Conservation (phyloP, 2,329 filamentous ascomycete genomes). For the Xylaria sp. region DNA sequence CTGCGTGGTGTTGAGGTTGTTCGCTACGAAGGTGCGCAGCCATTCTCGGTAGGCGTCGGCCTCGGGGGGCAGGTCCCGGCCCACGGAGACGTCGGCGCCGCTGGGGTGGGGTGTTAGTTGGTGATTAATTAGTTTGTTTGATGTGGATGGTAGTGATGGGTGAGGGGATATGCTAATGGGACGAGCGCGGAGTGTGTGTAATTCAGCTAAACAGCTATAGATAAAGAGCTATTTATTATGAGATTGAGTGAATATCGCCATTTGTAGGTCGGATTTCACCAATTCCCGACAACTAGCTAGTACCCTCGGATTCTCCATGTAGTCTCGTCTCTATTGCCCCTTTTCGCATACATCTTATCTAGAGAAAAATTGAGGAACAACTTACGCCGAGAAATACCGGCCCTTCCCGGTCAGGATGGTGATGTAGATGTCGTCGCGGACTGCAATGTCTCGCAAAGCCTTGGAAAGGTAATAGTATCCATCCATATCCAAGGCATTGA, state of each 20-base stretch:
- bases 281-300: no score
- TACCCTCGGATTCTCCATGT: not conserved
- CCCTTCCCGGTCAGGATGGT: conserved; percentile 88
- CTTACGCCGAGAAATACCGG: conserved; percentile 88
- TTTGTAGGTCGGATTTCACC: not conserved
- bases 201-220: no score
- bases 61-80: conserved; percentile 9
- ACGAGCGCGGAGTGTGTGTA: not conserved
- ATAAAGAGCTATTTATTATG: no score
- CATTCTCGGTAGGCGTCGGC: conserved; percentile 62
- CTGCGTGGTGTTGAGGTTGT: conserved; percentile 90
- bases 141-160: not conserved
- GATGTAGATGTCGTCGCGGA: conserved; percentile 81
- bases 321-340: not conserved
- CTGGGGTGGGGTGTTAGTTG: conserved; percentile 23
- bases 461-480: conserved; percentile 83
- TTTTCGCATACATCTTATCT: not conserved
- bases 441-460: conserved; percentile 80
- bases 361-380: conserved; percentile 26
- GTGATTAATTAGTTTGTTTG: not conserved
- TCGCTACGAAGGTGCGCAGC: conserved; percentile 78
- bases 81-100: conserved; percentile 41
- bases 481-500: conserved; percentile 80
- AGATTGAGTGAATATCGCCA: not conserved
- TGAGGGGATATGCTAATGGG: not conserved